Evolutionary conservation across 495 filamentous ascomycete species (phyloP), one percentile per base, ranked within the genome.

Genomic region (Penicillium paxilli): DNA sequence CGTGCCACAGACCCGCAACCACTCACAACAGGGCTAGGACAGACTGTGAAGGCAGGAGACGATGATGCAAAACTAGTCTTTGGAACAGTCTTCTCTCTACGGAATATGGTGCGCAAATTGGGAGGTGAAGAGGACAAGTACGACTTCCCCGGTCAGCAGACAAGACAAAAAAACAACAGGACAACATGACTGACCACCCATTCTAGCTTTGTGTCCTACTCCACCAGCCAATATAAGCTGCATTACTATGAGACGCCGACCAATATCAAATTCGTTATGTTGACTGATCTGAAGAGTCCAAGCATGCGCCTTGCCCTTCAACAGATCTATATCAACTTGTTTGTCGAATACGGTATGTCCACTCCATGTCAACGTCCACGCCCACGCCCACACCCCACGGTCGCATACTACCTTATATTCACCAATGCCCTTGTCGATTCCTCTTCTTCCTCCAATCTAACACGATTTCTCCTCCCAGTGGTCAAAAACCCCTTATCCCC

Each of bases 161-260:
- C 23, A 17, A 23, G 12, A 28, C 19, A n/a, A n/a, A n/a, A n/a
- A n/a, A n/a, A 42, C 11, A 11, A 8, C 35, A 28, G 19, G 32
- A 20, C 10, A 28, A n/a, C 22, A 37, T n/a, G n/a, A 48, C 45
- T 22, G 45, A 45, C 49, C 37, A 10, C 32, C 19, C n/a, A 12
- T 44, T 20, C 33, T 49, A 92, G 87, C 69, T 98, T 97, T 72
- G 86, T 97, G 55, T 86, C 84, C 30, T 98, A 86, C 72, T 84
- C 88, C 60, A 98, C 94, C 48, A 87, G 81, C 59, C 90, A 96
- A 68, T 98, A 98, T 76, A 96, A 97, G 74, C 84, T 98, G 49
- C 94, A 98, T 77, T 98, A 96, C 77, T 98, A 96, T 80, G 94
- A 98, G 79, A 97, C 94, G 12, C 90, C 91, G 1, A 96, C 91